Percentiles rank a stretch among this genome's conserved stretches.
Conservation (phyloP, 169 alveolate genomes). For the Eimeria mitis region DNA sequence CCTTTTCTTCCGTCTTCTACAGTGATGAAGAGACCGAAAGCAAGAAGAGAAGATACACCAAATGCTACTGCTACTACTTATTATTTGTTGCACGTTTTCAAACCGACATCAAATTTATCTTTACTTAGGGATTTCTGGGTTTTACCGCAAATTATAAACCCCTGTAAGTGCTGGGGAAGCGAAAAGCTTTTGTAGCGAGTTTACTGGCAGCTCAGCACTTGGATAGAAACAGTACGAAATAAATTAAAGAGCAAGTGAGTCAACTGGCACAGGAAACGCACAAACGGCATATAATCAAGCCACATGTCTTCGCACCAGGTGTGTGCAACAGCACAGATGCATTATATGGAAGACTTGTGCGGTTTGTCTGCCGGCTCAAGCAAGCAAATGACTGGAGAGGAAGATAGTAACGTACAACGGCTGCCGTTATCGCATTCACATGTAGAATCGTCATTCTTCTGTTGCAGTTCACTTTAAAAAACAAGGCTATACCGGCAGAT, state of each 20-base stretch:
- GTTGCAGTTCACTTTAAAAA: neutral
- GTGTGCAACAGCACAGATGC: too few relatives aligned
- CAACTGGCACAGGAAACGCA: neutral
- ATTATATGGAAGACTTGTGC: too few relatives aligned
- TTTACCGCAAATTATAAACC: neutral
- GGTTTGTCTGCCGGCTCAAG: too few relatives aligned
- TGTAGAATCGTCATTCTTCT: neutral
- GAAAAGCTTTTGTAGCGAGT: neutral
- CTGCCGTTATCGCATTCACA: neutral
- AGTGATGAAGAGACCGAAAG: too few relatives aligned
- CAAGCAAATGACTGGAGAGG: too few relatives aligned
- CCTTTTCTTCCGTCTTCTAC: too few relatives aligned
- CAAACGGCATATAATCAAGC: neutral
- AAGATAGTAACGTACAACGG: neutral
- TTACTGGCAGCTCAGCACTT: neutral
- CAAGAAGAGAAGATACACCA: too few relatives aligned
- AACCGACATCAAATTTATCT: neutral
- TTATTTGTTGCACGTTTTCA: neutral
- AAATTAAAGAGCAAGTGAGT: neutral
- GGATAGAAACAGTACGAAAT: neutral
- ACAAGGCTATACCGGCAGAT: neutral
- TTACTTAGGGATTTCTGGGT: neutral
- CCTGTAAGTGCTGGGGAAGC: neutral
- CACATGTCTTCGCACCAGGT: neutral
- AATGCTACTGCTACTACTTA: too few relatives aligned